phyloP scores from a whole-genome alignment of 83 land plant genomes.

The Diphasiastrum complanatum region DNA sequence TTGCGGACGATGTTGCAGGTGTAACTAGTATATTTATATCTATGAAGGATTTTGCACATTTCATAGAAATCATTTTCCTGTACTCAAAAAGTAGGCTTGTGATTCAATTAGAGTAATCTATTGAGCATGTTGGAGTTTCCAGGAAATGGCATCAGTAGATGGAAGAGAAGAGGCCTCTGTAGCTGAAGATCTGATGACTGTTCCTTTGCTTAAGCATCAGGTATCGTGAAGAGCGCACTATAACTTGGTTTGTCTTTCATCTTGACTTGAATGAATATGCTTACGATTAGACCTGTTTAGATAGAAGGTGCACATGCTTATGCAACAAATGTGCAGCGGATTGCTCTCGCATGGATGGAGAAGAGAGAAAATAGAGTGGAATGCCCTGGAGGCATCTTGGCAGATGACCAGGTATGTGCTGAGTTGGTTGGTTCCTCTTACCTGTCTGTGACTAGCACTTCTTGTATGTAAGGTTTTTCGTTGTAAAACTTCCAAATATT shows the following conservation, averaged over 20 bases:
- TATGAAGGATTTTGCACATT: too few relatives aligned
- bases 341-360: constrained; percentile 95
- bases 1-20: too few relatives aligned
- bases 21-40: too few relatives aligned
- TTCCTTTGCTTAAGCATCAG: constrained; percentile 86
- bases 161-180: constrained; percentile 57
- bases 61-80: too few relatives aligned
- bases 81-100: too few relatives aligned
- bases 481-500: not conserved
- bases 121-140: too few relatives aligned
- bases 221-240: constrained; percentile 26
- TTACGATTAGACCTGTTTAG: not conserved
- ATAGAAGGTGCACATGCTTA: not conserved
- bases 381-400: constrained; percentile 90
- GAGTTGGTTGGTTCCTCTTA: not conserved
- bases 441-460: not conserved
- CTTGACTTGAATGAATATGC: not conserved
- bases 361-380: constrained; percentile 59
- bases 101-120: too few relatives aligned
- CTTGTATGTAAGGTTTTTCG: not conserved
- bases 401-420: constrained; percentile 90
- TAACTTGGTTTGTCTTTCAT: not conserved
- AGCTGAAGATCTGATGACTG: constrained; percentile 66
- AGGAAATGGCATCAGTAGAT: too few relatives aligned
- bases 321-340: constrained; percentile 45